Percentiles rank a stretch among this genome's conserved stretches.
phyloP scores from a whole-genome alignment of 1,139 yeast species.

The Hanseniaspora uvarum region DNA sequence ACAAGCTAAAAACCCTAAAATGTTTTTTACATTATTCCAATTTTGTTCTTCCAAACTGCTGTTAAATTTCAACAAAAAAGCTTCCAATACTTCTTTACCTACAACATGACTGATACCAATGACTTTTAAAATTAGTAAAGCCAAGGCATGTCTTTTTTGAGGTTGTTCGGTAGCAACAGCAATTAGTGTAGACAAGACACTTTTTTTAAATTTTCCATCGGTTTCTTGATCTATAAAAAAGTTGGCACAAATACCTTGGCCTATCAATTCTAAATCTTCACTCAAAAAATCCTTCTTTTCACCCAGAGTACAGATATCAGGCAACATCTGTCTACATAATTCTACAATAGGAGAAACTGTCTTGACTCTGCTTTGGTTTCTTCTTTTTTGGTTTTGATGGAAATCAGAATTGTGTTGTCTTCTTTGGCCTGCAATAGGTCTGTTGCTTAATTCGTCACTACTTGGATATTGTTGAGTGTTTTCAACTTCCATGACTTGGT shows the following conservation, averaged over 20 bases:
- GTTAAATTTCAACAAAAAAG: conserved; percentile 53
- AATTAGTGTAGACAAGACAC: conserved; percentile 51
- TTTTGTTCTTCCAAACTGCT: conserved; percentile 20
- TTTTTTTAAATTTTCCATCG: conserved; percentile 51
- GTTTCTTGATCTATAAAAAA: conserved; percentile 38
- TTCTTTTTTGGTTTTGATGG: conserved; percentile 13
- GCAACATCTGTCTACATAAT: conserved; percentile 35
- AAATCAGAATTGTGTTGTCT: conserved; percentile 5
- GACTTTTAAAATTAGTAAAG: conserved; percentile 60
- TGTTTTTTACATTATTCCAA: conserved; percentile 64
- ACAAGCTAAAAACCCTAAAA: conserved; percentile 59
- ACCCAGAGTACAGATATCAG: conserved; percentile 55
- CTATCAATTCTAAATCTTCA: conserved; percentile 57
- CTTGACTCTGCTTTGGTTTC: conserved; percentile 29
- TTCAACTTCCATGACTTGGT: conserved; percentile 8
- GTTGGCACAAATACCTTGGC: conserved; percentile 57
- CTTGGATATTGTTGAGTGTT: neutral
- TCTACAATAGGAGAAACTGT: conserved; percentile 36
- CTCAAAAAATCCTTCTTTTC: conserved; percentile 51
- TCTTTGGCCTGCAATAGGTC: conserved; percentile 14
- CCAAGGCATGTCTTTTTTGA: conserved; percentile 64
- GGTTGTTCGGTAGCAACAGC: conserved; percentile 82
- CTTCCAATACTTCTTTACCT: conserved; percentile 63
- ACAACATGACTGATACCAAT: conserved; percentile 57
- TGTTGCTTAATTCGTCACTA: neutral